Evolutionary conservation across 306 rosid genomes (phyloP), one percentile per base, ranked within the genome.

Genomic region (Coriaria nepalensis): DNA sequence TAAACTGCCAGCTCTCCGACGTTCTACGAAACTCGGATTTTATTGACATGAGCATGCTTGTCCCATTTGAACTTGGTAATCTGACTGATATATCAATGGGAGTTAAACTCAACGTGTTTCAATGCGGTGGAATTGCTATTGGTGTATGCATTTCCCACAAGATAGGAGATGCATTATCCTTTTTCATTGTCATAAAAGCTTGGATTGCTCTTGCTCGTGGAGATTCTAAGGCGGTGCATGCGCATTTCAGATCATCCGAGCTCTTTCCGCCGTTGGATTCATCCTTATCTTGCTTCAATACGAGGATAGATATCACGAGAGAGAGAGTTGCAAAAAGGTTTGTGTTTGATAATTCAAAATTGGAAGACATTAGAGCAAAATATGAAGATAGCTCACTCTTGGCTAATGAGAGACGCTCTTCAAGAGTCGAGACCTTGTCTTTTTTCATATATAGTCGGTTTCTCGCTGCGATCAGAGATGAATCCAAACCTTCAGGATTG

Each of bases 401-500:
- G 13, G 50, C 10, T 8, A 2, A 33, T 4, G 49, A 63, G 48
- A 52, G 43, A 15, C 68, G 12, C 0, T 76, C 83, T 2, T 79
- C 85, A 0, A 56, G 94, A 10, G 69, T 80, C 2, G 86, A 80
- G 45, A 80, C 72, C 10, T 49, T 80, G 4, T 62, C 83, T 2
- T 53, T 79, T 20, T 83, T 83, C 67, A 59, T 83, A 50, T 77
- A 79, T 78, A 57, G 60, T 8, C 86, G 86, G 4, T 72, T 74
- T 34, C 63, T 70, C 40, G 76, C 64, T 0, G 60, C 66, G 4
- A 71, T 67, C 0, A 60, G 40, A 11, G 68, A 43, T 0, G 49
- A 49, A 10, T 37, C 36, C 6, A 56, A 12, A 39, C 45, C 52
- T 46, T 13, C 52, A 35, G 13, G n/a, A n/a, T n/a, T n/a, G n/a